Conservation (phyloP, 108 stramenopile genomes). For the Aurantiochytrium sp. region DNA sequence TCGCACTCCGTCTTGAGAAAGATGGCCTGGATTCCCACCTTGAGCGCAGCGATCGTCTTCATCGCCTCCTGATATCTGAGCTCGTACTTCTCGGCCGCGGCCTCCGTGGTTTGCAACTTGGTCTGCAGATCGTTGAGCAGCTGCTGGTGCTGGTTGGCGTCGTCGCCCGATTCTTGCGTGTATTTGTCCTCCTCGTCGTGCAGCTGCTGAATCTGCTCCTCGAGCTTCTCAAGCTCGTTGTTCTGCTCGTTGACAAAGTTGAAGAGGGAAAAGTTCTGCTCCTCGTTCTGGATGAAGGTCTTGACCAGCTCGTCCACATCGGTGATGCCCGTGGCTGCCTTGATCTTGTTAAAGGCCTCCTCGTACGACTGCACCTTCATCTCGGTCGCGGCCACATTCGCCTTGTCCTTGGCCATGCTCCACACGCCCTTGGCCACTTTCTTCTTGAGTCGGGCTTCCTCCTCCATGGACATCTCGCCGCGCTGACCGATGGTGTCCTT, state of each 20-base stretch:
- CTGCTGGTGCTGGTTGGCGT: constrained; percentile 57
- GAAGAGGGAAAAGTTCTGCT: constrained; percentile 69
- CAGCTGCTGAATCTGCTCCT: constrained; percentile 54
- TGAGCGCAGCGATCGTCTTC: constrained; percentile 60
- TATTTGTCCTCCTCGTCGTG: constrained; percentile 56
- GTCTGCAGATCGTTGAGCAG: constrained; percentile 62
- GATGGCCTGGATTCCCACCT: constrained; percentile 56
- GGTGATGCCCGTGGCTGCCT: constrained; percentile 61
- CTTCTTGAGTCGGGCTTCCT: constrained; percentile 35
- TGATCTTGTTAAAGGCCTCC: constrained; percentile 73
- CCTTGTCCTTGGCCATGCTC: constrained; percentile 45
- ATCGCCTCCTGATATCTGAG: constrained; percentile 53
- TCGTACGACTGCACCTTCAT: constrained; percentile 66
- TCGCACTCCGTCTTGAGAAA: constrained; percentile 39
- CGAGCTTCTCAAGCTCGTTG: constrained; percentile 68
- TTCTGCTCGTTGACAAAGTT: constrained; percentile 68
- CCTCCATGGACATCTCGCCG: constrained; percentile 30
- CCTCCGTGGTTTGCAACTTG: constrained; percentile 55
- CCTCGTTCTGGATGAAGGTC: constrained; percentile 67
- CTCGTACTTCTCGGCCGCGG: constrained; percentile 63
- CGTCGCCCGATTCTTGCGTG: constrained; percentile 56
- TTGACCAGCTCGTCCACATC: constrained; percentile 65
- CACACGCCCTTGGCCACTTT: constrained; percentile 38
- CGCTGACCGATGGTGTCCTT: neutral
- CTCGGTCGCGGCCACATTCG: constrained; percentile 50